These are phyloP conservation scores for Diddensiella transvaalensis DNA, from an alignment of 805 yeast species.

Conservation along the genomic window DNA sequence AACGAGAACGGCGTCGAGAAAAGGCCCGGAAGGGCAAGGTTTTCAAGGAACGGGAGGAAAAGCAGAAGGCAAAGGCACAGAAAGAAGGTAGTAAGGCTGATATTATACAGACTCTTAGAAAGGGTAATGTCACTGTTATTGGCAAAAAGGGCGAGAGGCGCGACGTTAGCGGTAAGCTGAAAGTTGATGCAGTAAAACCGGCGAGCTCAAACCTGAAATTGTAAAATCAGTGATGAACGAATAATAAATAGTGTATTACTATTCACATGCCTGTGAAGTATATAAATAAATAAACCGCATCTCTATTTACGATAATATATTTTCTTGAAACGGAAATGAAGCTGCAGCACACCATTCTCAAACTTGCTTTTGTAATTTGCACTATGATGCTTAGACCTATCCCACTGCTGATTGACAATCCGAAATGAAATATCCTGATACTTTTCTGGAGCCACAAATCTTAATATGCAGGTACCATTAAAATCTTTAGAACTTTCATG, in stretches of 20 bases:
- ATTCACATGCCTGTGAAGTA: background rate
- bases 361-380: conserved; percentile 32
- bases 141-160: conserved; percentile 71
- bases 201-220: conserved; percentile 32
- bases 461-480: conserved; percentile 30
- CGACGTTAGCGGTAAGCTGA: conserved; percentile 66
- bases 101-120: conserved; percentile 68
- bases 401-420: conserved; percentile 37
- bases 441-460: conserved; percentile 33
- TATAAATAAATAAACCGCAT: conserved; percentile 11
- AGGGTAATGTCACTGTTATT: conserved; percentile 74
- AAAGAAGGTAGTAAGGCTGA: conserved; percentile 56
- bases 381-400: conserved; percentile 26
- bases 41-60: conserved; percentile 36
- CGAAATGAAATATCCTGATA: conserved; percentile 35
- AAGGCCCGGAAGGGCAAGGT: conserved; percentile 74
- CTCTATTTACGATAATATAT: conserved; percentile 27
- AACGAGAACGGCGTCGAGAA: conserved; percentile 78
- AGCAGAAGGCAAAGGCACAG: conserved; percentile 35
- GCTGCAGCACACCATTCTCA: conserved; percentile 35
- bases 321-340: conserved; percentile 36
- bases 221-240: conserved; percentile 12
- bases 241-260: background rate
- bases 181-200: conserved; percentile 38
- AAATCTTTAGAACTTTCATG: conserved; percentile 15